Evolutionary conservation across 2,329 filamentous ascomycete genomes (phyloP).

Genomic region (Penicillium sp.): DNA sequence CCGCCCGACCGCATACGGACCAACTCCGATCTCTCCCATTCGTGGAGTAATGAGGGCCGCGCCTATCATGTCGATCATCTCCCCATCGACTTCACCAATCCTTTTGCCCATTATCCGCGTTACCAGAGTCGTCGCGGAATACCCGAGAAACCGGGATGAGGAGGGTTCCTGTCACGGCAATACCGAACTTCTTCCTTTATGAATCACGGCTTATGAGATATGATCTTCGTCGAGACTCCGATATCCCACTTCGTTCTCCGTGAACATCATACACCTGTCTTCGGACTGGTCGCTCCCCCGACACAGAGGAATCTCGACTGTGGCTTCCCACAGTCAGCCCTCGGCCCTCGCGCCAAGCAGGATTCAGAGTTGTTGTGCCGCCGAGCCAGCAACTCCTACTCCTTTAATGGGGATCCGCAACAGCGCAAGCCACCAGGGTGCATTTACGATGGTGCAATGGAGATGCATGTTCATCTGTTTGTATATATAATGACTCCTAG

Average conservation of each 20-base stretch:
- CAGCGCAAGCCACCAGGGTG: background rate
- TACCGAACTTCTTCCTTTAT: constrained; percentile 1
- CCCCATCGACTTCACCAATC: constrained; percentile 24
- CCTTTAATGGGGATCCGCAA: background rate
- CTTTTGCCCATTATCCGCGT: constrained; percentile 10
- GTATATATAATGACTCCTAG: constrained; percentile 1
- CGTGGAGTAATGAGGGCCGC: constrained; percentile 30
- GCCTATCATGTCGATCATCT: constrained; percentile 19
- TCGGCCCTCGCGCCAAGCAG: constrained; percentile 3
- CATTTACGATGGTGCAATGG: background rate
- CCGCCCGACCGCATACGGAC: constrained; percentile 17
- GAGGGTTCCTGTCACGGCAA: background rate
- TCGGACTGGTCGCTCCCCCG: background rate
- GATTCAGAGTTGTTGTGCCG: background rate
- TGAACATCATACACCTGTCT: background rate
- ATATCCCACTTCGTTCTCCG: constrained; percentile 4
- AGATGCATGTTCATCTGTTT: background rate
- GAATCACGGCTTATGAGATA: constrained; percentile 21
- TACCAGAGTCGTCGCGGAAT: constrained; percentile 7
- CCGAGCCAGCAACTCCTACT: background rate
- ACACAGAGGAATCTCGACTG: background rate
- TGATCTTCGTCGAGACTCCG: constrained; percentile 3
- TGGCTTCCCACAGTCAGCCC: background rate
- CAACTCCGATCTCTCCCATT: constrained; percentile 25
- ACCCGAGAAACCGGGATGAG: constrained; percentile 14